Evolutionary conservation across 129 eudicot genomes (phyloP), one percentile per base, ranked within the genome.

Genomic region (Helichrysum umbraculigerum): DNA sequence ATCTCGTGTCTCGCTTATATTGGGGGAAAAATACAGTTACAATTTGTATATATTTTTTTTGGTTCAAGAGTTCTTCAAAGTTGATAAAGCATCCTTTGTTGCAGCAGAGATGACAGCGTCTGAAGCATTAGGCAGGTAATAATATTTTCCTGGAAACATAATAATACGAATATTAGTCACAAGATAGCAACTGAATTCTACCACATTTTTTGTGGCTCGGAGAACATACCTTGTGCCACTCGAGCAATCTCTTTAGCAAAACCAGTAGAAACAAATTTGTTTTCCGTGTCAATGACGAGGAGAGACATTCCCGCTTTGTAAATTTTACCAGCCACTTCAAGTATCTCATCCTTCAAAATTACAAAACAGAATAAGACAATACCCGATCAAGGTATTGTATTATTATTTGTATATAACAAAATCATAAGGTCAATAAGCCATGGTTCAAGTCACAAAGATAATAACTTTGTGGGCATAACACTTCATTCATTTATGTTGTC

Each of bases 291-390:
- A 15, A 94, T 94, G 56, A 94, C 97, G 3, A 94, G 90, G 42
- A 94, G 92, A 20, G 99, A 94, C 99, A 94, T 94, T 66, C 99
- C 99, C 1, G 98, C 89, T 81, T 94, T 94, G 83, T 84, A 93
- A 73, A 93, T 88, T 76, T 93, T 93, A 63, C 91, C 97, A 39
- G 98, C 96, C 78, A 93, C 96, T 82, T 94, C 99, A 50, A 94
- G 96, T 83, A 91, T 94, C 85, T 94, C 99, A 76, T 94, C 99
- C 99, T 94, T 69, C 58, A 81, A 66, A 56, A 19, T 57, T 21
- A n/a, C 25, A 6, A 56, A 7, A n/a, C 28, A 47, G 54, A 15
- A 57, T 57, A 2, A 56, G 14, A 56, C 21, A 57, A 57, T 57
- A 57, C 1, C 29, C 62, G 5, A 57, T 21, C 7, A 15, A 51